Conservation (phyloP, 2,329 filamentous ascomycete species). For the Colletotrichum trifolii region DNA sequence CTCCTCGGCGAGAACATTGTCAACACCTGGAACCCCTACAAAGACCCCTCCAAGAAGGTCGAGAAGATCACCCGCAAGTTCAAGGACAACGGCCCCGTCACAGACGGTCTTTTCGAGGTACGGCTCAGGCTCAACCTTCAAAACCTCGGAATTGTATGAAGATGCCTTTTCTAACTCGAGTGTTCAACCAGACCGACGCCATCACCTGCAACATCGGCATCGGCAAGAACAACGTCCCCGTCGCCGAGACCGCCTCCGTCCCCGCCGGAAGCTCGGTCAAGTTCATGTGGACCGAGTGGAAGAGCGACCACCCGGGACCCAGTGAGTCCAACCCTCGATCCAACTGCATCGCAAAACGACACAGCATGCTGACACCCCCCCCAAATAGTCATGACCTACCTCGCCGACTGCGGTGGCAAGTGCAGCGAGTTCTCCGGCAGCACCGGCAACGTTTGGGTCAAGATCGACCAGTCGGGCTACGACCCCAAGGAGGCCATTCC, state of each 20-base stretch:
- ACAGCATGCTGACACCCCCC: background rate
- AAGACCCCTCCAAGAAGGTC: constrained; percentile 43
- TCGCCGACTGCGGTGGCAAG: constrained; percentile 46
- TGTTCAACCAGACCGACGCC: constrained; percentile 39
- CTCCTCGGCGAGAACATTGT: constrained; percentile 39
- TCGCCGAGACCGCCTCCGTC: constrained; percentile 49
- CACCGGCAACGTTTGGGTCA: constrained; percentile 47
- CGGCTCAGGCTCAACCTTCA: too few species aligned
- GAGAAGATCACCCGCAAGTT: constrained; percentile 42
- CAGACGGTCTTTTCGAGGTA: constrained; percentile 40
- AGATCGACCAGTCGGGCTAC: constrained; percentile 50
- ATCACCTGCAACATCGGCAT: constrained; percentile 55
- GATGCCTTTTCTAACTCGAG: constrained; percentile 2
- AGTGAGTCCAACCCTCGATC: background rate
- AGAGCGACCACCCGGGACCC: constrained; percentile 59
- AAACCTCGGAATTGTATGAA: background rate
- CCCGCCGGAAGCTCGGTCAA: constrained; percentile 53
- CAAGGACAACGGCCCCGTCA: constrained; percentile 43
- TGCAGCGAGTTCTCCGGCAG: constrained; percentile 38
- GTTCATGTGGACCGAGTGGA: constrained; percentile 56
- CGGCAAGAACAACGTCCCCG: constrained; percentile 53
- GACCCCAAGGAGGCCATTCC: constrained; percentile 42
- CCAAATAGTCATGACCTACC: constrained; percentile 40
- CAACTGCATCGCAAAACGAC: background rate
- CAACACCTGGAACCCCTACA: constrained; percentile 44